phyloP scores from a whole-genome alignment of 176 grass and related monocot genomes.

The Avena eriantha region DNA sequence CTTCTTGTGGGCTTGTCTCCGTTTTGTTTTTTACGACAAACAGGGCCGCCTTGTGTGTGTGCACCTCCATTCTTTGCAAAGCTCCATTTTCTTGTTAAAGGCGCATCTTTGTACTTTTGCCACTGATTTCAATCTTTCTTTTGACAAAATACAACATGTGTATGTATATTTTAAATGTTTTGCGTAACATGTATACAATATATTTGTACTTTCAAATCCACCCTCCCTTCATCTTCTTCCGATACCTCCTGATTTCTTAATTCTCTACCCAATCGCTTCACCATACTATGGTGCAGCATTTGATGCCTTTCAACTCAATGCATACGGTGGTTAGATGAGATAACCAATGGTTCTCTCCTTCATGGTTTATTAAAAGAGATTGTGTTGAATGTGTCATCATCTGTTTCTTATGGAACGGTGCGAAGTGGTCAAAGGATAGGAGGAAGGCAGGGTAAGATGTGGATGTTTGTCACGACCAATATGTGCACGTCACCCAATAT shows the following conservation, averaged over 20 bases:
- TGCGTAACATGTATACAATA: neutral
- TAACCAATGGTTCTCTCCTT: too few species aligned
- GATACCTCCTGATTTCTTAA: neutral
- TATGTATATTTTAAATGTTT: too few species aligned
- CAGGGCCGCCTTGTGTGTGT: neutral
- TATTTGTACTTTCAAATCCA: neutral
- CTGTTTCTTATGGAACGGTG: neutral
- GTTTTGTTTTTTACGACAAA: neutral
- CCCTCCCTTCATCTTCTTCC: neutral
- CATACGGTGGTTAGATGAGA: too few species aligned
- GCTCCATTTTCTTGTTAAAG: too few species aligned
- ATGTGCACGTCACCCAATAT: neutral
- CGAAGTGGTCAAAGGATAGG: constrained; percentile 3
- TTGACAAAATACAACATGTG: neutral
- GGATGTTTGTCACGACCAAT: neutral
- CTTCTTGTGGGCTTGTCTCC: neutral
- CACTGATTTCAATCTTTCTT: neutral
- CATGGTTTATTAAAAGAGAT: neutral
- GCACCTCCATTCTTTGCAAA: neutral
- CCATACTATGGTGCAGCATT: neutral
- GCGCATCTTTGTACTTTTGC: neutral
- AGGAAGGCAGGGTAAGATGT: neutral
- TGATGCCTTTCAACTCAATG: neutral
- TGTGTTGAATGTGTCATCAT: neutral
- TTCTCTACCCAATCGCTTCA: neutral